Percentiles rank a stretch among this genome's conserved stretches.
These are phyloP conservation scores for Globisporangium carolinianum DNA, from an alignment of 352 stramenopile species.

Conservation along the genomic window DNA sequence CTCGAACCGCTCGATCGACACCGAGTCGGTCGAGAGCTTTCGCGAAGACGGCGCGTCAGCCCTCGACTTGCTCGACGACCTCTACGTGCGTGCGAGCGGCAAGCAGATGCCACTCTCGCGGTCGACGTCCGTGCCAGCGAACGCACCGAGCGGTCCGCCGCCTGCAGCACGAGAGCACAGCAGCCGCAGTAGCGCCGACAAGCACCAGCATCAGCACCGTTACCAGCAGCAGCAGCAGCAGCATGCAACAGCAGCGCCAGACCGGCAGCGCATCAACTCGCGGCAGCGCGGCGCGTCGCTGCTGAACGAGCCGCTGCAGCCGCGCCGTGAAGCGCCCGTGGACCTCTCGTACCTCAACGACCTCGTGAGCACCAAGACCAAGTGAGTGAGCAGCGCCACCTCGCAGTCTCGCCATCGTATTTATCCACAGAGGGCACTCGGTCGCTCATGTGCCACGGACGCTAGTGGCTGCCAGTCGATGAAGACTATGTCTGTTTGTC, in stretches of 20 bases:
- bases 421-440: too few relatives aligned
- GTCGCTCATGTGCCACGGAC: too few relatives aligned
- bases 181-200: neutral
- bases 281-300: slow-evolving; percentile 4
- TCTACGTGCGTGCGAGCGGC: slow-evolving; percentile 4
- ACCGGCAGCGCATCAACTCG: slow-evolving; percentile 12
- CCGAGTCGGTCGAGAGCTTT: slow-evolving; percentile 26
- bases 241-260: neutral
- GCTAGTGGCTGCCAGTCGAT: too few relatives aligned
- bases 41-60: slow-evolving; percentile 11
- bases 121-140: neutral
- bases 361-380: slow-evolving; percentile 20
- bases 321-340: slow-evolving; percentile 22
- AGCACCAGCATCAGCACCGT: slow-evolving; percentile 12
- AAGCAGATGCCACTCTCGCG: neutral
- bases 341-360: slow-evolving; percentile 44
- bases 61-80: slow-evolving; percentile 10
- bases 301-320: slow-evolving; percentile 8
- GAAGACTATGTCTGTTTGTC: too few relatives aligned
- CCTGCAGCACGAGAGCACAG: slow-evolving; percentile 4
- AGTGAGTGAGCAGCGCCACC: neutral
- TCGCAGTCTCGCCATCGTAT: too few relatives aligned
- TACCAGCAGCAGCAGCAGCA: slow-evolving; percentile 11
- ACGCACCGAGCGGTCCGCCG: neutral
- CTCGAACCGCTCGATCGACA: slow-evolving; percentile 23